Base-by-base conservation (phyloP, 345 rosid species). In the Syzygium aromaticum region DNA sequence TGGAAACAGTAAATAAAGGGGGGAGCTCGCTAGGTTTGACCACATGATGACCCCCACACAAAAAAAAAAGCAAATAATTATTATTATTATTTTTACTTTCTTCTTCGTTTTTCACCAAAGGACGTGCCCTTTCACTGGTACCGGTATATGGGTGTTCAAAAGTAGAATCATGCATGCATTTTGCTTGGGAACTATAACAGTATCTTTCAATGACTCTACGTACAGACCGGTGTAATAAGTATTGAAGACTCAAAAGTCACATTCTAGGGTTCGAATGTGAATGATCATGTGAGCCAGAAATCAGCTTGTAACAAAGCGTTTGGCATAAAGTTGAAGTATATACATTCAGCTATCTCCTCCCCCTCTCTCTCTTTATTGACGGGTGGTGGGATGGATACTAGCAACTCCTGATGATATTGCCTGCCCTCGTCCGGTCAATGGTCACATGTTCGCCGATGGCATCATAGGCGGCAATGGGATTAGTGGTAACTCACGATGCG, bases 1-100 rank as follows among this genome's bases (percentile, higher is more conserved):
- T 38, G 80, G 49, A 85, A 21, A 40, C 56, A 82, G 78, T 51
- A 19, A 10, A 54, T 21, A 54, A 84, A 84, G 52, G 19, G 61
- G 17, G 28, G 64, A 14, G 46, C 46, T 43, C 3, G 49, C 82
- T 46, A 23, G 40, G 73, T 94, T 95, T 95, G 95, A 94, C 97
- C 95, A 89, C 63, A 54, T 91, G 87, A 38, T 91, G 90, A 90
- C 93, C 89, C 91, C 86, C 43, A 51, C 53, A 28, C 54, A 78
- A n/a, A 53, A 43, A 53, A 43, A 21, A 13, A 51, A 51, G 52
- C 84, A 11, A 28, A 11, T 53, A 43, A 28, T 1, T 22, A 14
- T 1, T 86, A 59, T 28, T 85, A 59, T 40, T 90, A 11, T 77
- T 77, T 56, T 82, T 88, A 27, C 86, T 54, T 12, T 28, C 54